phyloP scores from a whole-genome alignment of 176 grass and related monocot genomes.

The Dendrocalamus sinicus region DNA sequence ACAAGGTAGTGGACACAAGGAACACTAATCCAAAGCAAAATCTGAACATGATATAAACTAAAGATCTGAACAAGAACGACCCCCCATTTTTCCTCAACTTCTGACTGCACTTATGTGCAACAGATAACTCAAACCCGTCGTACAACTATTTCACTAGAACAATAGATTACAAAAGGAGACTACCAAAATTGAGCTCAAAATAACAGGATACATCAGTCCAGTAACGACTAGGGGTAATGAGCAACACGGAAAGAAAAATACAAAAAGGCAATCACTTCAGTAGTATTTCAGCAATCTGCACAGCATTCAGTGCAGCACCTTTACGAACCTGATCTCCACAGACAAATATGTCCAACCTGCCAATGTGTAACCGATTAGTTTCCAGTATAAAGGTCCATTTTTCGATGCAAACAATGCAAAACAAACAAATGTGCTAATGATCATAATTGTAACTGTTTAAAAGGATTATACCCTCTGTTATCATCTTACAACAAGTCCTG shows the following conservation, averaged over 20 bases:
- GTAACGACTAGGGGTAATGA: slow-evolving; percentile 6
- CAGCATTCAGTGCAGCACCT: slow-evolving; percentile 94
- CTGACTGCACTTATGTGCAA: slow-evolving; percentile 22
- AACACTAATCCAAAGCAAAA: background rate
- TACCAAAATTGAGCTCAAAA: slow-evolving; percentile 43
- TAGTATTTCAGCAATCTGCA: slow-evolving; percentile 95
- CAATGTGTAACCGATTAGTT: slow-evolving; percentile 34
- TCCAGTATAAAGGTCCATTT: slow-evolving; percentile 8
- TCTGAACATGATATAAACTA: background rate
- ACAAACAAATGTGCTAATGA: background rate
- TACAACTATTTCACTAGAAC: slow-evolving; percentile 29
- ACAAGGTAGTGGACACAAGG: background rate
- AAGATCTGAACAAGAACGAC: background rate
- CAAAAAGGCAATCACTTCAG: slow-evolving; percentile 52
- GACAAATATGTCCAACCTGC: slow-evolving; percentile 93
- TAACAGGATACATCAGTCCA: slow-evolving; percentile 22
- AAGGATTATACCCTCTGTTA: slow-evolving; percentile 73
- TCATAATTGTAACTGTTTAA: background rate
- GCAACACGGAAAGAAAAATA: background rate
- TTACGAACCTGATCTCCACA: slow-evolving; percentile 99
- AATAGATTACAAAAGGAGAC: slow-evolving; percentile 18
- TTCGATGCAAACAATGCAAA: background rate
- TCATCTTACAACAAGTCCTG: slow-evolving; percentile 90
- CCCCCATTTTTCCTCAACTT: slow-evolving; percentile 3
- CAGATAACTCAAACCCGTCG: slow-evolving; percentile 7